A percentile compares a stretch with the other conserved stretches of the same genome.
phyloP scores from a whole-genome alignment of 345 rosid species.

The Melaleuca quinquenervia region DNA sequence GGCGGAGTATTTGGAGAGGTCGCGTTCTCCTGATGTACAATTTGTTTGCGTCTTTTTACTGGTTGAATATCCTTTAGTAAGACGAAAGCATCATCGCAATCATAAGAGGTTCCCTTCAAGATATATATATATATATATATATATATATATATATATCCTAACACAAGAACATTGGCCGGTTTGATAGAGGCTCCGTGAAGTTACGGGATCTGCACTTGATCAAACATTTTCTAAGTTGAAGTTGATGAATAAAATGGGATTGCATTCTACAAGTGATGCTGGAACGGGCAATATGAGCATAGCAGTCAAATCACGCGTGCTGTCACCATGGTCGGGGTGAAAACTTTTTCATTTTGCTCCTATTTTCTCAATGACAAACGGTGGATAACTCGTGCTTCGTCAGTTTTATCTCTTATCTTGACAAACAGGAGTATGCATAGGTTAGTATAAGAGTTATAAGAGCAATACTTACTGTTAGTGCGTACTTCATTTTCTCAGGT shows the following conservation, averaged over 20 bases:
- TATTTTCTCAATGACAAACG: background rate
- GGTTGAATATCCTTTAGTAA: background rate
- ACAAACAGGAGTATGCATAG: background rate
- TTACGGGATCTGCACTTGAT: background rate
- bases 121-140: too few relatives aligned
- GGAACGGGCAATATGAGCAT: background rate
- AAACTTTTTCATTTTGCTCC: background rate
- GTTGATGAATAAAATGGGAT: background rate
- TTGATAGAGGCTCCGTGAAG: background rate
- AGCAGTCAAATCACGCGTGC: background rate
- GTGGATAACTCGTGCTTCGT: background rate
- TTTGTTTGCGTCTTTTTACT: background rate
- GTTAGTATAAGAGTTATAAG: background rate
- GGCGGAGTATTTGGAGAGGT: background rate
- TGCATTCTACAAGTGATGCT: background rate
- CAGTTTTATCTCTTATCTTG: background rate
- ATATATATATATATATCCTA: too few relatives aligned
- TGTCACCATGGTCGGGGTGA: background rate
- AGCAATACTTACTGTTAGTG: background rate
- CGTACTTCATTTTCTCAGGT: background rate
- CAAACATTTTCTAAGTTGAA: background rate
- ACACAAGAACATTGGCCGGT: background rate
- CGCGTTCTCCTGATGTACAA: background rate
- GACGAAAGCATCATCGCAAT: background rate
- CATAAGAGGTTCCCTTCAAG: background rate